Percentiles rank a stretch among this genome's conserved stretches.
Evolutionary conservation across 129 eudicot genomes (phyloP).

Genomic region (Smallanthus sonchifolius): DNA sequence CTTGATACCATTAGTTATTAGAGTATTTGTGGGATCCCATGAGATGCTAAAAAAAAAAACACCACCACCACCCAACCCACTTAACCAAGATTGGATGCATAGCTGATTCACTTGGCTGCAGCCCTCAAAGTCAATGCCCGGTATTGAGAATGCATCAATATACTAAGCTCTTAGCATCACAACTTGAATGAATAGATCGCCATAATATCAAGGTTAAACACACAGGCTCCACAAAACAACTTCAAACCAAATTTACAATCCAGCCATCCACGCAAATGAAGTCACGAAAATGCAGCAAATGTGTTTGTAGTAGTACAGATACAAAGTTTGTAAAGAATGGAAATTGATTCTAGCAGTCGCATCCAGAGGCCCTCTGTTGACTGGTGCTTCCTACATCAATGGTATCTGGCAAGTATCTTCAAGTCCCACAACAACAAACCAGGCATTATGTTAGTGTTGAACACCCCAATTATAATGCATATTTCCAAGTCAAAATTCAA

Average conservation of each 20-base stretch:
- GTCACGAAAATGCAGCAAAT: slow-evolving; percentile 18
- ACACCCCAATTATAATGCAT: not conserved
- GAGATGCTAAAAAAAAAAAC: no score
- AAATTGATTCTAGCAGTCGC: slow-evolving; percentile 59
- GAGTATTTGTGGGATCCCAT: no score
- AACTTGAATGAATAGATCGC: slow-evolving; percentile 14
- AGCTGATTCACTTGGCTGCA: not conserved
- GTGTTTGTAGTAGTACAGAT: slow-evolving; percentile 19
- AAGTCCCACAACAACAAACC: slow-evolving; percentile 8
- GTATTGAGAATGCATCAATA: not conserved
- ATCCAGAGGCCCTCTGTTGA: slow-evolving; percentile 77
- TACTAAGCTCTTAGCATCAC: not conserved
- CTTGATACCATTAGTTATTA: no score
- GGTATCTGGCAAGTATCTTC: slow-evolving; percentile 93
- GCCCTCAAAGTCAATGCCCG: not conserved
- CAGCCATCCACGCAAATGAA: slow-evolving; percentile 22
- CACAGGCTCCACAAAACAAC: slow-evolving; percentile 24
- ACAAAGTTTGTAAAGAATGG: slow-evolving; percentile 23
- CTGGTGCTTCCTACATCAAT: slow-evolving; percentile 85
- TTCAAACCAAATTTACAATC: slow-evolving; percentile 32
- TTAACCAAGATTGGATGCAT: not conserved
- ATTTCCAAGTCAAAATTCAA: not conserved
- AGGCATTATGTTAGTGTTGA: not conserved
- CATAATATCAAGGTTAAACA: slow-evolving; percentile 15
- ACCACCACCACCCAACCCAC: not conserved